Evolutionary conservation across 257 asterid species (phyloP).

Genomic region (Primulina eburnea): DNA sequence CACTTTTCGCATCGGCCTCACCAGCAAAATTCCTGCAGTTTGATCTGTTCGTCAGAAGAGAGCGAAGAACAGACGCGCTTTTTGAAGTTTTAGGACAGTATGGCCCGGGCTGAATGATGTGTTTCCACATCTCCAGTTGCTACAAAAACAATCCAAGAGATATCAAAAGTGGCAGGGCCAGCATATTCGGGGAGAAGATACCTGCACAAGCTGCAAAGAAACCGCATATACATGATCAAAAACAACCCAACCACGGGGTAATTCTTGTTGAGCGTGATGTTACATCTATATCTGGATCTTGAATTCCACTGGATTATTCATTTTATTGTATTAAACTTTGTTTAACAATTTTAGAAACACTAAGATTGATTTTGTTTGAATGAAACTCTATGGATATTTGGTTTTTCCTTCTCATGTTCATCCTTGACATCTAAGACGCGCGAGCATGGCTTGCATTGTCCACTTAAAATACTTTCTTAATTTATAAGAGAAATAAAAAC

Average conservation of each 20-base stretch:
- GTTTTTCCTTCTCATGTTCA: not conserved
- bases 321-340: not conserved
- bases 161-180: slow-evolving; percentile 44
- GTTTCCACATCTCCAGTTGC: slow-evolving; percentile 31
- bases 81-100: not conserved
- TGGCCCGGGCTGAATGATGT: slow-evolving; percentile 13
- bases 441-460: not conserved
- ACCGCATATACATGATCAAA: not conserved
- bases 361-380: not conserved
- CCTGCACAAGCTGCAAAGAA: slow-evolving; percentile 63
- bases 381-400: not conserved
- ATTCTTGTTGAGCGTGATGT: not conserved
- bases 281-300: not conserved
- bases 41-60: slow-evolving; percentile 17
- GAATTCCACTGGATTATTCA: not conserved
- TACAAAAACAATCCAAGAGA: slow-evolving; percentile 33
- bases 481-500: not conserved
- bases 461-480: not conserved
- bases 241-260: not conserved
- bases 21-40: slow-evolving; percentile 39
- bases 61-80: not conserved
- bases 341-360: not conserved
- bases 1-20: slow-evolving; percentile 55
- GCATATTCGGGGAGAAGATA: slow-evolving; percentile 29
- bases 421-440: no score